A percentile compares a stretch with the other conserved stretches of the same genome.
Conservation (phyloP, 2,329 filamentous ascomycete species). For the Pleomassaria siparia region DNA sequence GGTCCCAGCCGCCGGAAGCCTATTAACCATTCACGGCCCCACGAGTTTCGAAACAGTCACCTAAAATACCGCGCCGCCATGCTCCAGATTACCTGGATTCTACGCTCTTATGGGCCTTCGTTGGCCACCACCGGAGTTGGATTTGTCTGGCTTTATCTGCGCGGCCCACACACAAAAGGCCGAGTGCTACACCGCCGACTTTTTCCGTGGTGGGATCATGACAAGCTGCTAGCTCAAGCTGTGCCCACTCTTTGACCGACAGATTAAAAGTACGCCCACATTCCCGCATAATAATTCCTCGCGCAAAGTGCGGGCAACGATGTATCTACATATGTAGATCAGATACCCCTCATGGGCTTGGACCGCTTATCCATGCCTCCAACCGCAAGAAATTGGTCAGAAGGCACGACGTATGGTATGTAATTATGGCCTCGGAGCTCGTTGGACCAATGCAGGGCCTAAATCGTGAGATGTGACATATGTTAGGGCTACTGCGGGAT, state of each 20-base stretch:
- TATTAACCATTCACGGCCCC: slow-evolving; percentile 17
- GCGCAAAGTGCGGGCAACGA: slow-evolving; percentile 33
- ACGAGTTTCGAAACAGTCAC: slow-evolving; percentile 17
- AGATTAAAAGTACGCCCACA: slow-evolving; percentile 10
- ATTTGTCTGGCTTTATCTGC: slow-evolving; percentile 1
- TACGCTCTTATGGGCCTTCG: background rate
- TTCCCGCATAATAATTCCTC: slow-evolving; percentile 19
- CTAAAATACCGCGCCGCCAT: background rate
- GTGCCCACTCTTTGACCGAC: slow-evolving; percentile 7
- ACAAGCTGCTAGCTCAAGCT: slow-evolving; percentile 15
- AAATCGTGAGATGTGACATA: slow-evolving; percentile 5
- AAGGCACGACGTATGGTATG: slow-evolving; percentile 32
- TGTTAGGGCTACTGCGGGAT: background rate
- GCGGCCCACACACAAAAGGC: slow-evolving; percentile 11
- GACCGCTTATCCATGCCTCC: slow-evolving; percentile 26
- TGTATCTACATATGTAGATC: slow-evolving; percentile 24
- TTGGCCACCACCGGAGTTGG: background rate
- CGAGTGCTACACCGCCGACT: slow-evolving; percentile 26
- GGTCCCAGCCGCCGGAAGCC: slow-evolving; percentile 12
- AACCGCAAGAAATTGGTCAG: background rate
- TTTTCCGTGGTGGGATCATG: slow-evolving; percentile 24
- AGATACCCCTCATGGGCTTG: slow-evolving; percentile 27
- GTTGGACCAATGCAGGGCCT: slow-evolving; percentile 33
- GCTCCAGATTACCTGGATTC: too few species aligned
- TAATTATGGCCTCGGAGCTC: slow-evolving; percentile 25